Conservation (phyloP, 139 green algal genomes). For the Chlamydomonas eustigma region DNA sequence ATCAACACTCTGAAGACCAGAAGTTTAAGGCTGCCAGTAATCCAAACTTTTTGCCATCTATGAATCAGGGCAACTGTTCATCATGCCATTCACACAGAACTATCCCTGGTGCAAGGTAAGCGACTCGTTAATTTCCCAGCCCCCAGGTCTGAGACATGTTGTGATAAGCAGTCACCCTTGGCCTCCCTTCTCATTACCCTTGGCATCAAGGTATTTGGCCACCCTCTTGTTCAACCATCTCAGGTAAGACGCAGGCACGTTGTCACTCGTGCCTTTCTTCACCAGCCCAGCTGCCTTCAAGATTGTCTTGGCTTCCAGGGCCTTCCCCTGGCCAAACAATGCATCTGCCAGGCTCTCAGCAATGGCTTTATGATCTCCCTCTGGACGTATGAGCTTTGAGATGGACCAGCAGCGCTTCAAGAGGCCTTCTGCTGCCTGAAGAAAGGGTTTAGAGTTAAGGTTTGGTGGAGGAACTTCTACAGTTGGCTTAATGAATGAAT, state of each 20-base stretch:
- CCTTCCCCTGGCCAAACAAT: slow-evolving; percentile 27
- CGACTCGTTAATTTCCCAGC: too few species aligned
- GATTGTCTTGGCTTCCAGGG: slow-evolving; percentile 25
- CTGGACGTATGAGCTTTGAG: slow-evolving; percentile 10
- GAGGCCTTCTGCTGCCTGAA: not conserved
- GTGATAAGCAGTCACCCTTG: too few species aligned
- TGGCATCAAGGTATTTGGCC: slow-evolving; percentile 1
- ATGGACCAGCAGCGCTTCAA: not conserved
- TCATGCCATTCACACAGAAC: too few species aligned
- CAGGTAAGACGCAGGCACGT: slow-evolving; percentile 9
- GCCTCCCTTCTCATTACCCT: too few species aligned
- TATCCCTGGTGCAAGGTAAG: too few species aligned
- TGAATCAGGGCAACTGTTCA: too few species aligned
- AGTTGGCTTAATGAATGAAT: not conserved
- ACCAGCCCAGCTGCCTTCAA: slow-evolving; percentile 20
- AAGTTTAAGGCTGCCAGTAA: too few species aligned
- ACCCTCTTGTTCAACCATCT: slow-evolving; percentile 11
- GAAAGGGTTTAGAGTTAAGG: not conserved
- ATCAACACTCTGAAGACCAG: too few species aligned
- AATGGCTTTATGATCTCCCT: slow-evolving; percentile 18
- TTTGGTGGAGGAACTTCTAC: not conserved
- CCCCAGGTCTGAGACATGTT: too few species aligned
- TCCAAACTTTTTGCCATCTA: too few species aligned
- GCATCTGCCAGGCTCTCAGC: slow-evolving; percentile 23
- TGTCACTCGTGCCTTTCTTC: slow-evolving; percentile 4